Percentiles rank a stretch among this genome's conserved stretches.
Evolutionary conservation across 441 rosid genomes (phyloP).

Genomic region (Mallotus japonicus): DNA sequence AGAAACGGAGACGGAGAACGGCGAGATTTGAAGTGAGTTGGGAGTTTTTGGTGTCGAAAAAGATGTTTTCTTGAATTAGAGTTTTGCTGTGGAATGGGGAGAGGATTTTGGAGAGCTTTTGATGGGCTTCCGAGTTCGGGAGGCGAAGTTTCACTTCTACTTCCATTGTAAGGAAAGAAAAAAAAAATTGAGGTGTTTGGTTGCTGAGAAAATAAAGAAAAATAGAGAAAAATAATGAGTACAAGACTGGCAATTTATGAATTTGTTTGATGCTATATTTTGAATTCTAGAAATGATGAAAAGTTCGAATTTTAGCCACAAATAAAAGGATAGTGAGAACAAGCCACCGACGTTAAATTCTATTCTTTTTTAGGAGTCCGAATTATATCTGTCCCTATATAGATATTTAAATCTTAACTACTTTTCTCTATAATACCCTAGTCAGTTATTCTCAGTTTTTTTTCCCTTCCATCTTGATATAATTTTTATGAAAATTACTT

Average conservation of each 20-base stretch:
- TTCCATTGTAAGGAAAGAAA: constrained; percentile 29
- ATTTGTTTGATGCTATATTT: no score
- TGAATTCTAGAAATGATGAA: no score
- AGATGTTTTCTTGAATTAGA: constrained; percentile 55
- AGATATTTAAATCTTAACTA: no score
- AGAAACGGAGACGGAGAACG: constrained; percentile 64
- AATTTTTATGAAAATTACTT: constrained; percentile 53
- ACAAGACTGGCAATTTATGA: no score
- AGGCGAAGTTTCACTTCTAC: constrained; percentile 61
- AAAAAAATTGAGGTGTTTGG: background rate
- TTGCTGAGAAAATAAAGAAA: constrained; percentile 1
- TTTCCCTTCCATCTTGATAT: no score
- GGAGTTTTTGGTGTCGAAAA: constrained; percentile 47
- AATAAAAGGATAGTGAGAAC: background rate
- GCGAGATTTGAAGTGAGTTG: constrained; percentile 45
- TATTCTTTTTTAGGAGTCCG: background rate
- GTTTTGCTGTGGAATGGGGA: constrained; percentile 43
- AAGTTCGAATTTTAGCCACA: constrained; percentile 5
- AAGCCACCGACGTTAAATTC: background rate
- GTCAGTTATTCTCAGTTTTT: constrained; percentile 33
- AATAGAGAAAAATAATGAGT: no score
- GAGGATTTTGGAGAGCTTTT: constrained; percentile 44
- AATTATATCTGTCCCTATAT: no score
- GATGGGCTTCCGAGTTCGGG: constrained; percentile 41
- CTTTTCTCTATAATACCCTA: constrained; percentile 27